Percentiles rank a stretch among this genome's conserved stretches.
phyloP scores from a whole-genome alignment of 257 asterid genomes.

The Mentha longifolia region DNA sequence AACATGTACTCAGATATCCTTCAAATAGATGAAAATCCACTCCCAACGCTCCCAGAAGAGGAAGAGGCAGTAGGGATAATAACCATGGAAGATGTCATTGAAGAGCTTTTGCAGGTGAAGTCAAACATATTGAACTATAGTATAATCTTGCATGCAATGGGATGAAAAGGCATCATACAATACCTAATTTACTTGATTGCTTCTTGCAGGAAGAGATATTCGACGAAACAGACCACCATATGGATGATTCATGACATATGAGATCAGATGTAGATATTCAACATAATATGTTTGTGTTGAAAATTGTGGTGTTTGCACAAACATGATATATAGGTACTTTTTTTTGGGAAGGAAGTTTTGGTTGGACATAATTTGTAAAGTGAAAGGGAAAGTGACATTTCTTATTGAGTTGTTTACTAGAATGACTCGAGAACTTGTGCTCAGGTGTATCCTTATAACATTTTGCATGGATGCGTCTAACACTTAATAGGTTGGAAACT shows the following conservation, averaged over 20 bases:
- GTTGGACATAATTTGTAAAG: background rate
- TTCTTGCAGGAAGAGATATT: conserved; percentile 86
- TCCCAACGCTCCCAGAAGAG: conserved; percentile 83
- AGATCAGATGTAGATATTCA: background rate
- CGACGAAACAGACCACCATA: conserved; percentile 90
- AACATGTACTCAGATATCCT: conserved; percentile 85
- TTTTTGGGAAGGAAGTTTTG: conserved; percentile 6
- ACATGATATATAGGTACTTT: background rate
- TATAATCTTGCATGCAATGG: background rate
- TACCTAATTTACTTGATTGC: conserved; percentile 9
- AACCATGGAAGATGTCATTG: conserved; percentile 97
- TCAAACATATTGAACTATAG: background rate
- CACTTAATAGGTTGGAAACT: too few relatives aligned
- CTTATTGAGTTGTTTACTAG: conserved; percentile 8
- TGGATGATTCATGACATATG: conserved; percentile 58
- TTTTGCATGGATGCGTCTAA: too few relatives aligned
- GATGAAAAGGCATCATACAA: background rate
- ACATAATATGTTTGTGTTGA: background rate
- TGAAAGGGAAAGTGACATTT: conserved; percentile 3
- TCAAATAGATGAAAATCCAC: conserved; percentile 72
- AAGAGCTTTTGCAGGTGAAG: conserved; percentile 93
- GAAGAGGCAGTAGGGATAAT: conserved; percentile 93
- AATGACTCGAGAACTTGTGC: background rate
- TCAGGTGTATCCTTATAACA: too few relatives aligned
- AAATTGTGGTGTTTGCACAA: background rate